Evolutionary conservation across 2,329 filamentous ascomycete genomes (phyloP).

Genomic region (Pseudogymnoascus sp.): DNA sequence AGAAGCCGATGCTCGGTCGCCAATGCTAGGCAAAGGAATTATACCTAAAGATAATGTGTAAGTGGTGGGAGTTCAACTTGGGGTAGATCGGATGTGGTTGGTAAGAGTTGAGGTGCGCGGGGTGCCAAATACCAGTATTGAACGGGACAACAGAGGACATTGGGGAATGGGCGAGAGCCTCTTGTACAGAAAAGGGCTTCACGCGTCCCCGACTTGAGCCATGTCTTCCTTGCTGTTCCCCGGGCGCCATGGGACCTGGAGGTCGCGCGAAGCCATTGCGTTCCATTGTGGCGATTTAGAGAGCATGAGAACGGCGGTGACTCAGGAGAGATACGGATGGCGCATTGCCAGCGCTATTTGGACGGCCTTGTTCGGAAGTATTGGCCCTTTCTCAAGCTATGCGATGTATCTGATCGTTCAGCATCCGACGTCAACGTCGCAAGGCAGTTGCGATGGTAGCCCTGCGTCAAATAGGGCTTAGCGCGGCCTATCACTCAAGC

Average conservation of each 20-base stretch:
- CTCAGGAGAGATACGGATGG: neutral
- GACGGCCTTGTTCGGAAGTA: neutral
- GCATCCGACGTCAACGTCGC: neutral
- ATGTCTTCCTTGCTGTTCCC: neutral
- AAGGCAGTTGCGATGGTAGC: slow-evolving; percentile 6
- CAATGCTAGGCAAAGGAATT: slow-evolving; percentile 57
- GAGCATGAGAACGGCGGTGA: neutral
- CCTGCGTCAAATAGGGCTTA: slow-evolving; percentile 7
- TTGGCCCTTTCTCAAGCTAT: neutral
- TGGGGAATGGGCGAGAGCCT: slow-evolving; percentile 75
- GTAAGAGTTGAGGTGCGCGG: slow-evolving; percentile 8
- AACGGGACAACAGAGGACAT: slow-evolving; percentile 75
- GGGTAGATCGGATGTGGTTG: neutral
- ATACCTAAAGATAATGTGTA: slow-evolving; percentile 42
- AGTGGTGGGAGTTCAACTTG: slow-evolving; percentile 17
- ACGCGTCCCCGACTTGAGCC: slow-evolving; percentile 25
- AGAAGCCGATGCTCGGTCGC: slow-evolving; percentile 43
- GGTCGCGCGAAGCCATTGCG: slow-evolving; percentile 21
- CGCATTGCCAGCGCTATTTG: neutral
- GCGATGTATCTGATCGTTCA: slow-evolving; percentile 6
- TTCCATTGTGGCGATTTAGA: slow-evolving; percentile 20
- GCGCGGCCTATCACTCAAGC: neutral
- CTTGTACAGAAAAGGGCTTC: slow-evolving; percentile 54
- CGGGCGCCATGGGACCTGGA: neutral
- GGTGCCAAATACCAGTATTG: slow-evolving; percentile 52